phyloP scores from a whole-genome alignment of 139 green algal species.

The Eudorina sp. region DNA sequence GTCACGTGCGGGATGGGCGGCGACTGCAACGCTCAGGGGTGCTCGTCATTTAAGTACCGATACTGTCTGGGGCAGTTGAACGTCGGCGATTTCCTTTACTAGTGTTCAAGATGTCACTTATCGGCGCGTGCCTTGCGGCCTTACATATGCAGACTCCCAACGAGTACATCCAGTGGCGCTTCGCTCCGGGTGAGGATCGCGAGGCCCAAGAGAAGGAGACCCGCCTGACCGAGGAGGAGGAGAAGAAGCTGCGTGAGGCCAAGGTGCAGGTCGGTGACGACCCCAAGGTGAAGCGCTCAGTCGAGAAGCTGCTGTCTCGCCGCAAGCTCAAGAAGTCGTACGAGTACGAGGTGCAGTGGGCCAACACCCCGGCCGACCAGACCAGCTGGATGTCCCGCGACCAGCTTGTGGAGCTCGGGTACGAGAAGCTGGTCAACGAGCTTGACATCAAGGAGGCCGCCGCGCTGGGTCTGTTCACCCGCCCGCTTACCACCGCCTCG shows the following conservation, averaged over 20 bases:
- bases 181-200: conserved; percentile 90
- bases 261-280: conserved; percentile 50
- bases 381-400: conserved; percentile 81
- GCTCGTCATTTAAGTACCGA: too few relatives aligned
- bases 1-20: too few relatives aligned
- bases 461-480: conserved; percentile 82
- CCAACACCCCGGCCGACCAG: conserved; percentile 65
- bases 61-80: too few relatives aligned
- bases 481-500: conserved; percentile 88
- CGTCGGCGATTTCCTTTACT: too few relatives aligned
- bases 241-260: conserved; percentile 84
- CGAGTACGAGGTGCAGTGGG: conserved; percentile 87
- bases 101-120: too few relatives aligned
- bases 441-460: conserved; percentile 93
- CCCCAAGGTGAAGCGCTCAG: conserved; percentile 62
- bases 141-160: conserved; percentile 88
- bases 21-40: too few relatives aligned
- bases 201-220: conserved; percentile 86
- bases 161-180: conserved; percentile 97
- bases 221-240: conserved; percentile 88
- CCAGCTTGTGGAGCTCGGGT: conserved; percentile 59
- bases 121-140: too few relatives aligned
- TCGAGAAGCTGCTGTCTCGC: conserved; percentile 80
- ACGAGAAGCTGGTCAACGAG: conserved; percentile 91
- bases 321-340: conserved; percentile 90